Base-by-base conservation (phyloP, 2,329 filamentous ascomycete genomes). In the Leptographium procerum region DNA sequence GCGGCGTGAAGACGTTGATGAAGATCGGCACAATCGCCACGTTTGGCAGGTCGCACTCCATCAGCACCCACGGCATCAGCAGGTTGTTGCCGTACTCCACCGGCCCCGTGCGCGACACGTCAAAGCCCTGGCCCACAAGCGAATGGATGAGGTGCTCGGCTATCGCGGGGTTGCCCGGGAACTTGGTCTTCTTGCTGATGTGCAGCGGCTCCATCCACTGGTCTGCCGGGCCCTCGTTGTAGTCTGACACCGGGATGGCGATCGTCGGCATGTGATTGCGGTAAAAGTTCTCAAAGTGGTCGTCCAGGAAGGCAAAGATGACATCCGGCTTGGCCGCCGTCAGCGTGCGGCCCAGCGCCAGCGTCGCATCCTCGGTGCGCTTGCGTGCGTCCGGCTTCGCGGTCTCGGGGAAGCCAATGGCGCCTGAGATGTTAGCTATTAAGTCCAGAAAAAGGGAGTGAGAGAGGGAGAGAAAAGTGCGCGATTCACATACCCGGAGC, bases 231-330 rank as follows among this genome's bases (percentile, higher is more conserved):
- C 61, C 61, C 24, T 56, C 57, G 55, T 62, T 54, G 54, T 43
- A 56, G 6, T 60, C 61, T n/a, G 61, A 55, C 11, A 60, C 57
- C 45, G 57, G 34, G 34, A 62, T 36, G n/a, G 60, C 61, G 34
- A 62, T 62, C 14, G 57, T 51, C 14, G 61, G 61, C 61, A 62
- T 62, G 53, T 59, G 61, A 52, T 62, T 62, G 56, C 61, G 61
- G 61, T 60, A 62, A 43, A 62, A 62, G 47, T 62, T 62, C 55
- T 62, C 61, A 56, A 61, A 62, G 59, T 62, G 61, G 57, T 62
- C 61, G 40, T 62, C 61, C 10, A 60, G 59, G 16, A 62, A 62
- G 24, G 61, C 61, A 55, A 62, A 62, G 52, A 62, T 62, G 47
- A 62, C 59, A 48, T 62, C 61, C 24, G 61, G 61, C 57, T 59